These are phyloP conservation scores for Deinandra increscens DNA, from an alignment of 129 eudicot species.

Conservation along the genomic window DNA sequence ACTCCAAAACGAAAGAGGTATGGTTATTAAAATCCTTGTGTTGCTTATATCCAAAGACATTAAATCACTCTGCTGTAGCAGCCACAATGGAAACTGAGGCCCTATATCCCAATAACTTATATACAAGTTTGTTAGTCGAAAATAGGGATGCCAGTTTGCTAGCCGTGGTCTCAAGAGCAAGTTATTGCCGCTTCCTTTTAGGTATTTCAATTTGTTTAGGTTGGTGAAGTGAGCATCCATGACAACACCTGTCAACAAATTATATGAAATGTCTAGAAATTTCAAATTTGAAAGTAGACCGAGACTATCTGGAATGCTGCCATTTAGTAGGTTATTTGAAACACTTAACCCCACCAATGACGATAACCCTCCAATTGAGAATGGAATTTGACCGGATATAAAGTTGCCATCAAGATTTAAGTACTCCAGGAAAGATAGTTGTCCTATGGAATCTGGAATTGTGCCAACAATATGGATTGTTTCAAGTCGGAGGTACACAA, in stretches of 20 bases:
- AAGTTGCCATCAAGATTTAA: neutral
- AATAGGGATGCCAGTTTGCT: neutral
- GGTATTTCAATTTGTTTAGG: neutral
- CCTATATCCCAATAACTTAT: neutral
- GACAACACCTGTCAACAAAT: conserved; percentile 34
- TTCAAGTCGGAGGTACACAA: neutral
- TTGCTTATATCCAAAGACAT: neutral
- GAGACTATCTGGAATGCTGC: conserved; percentile 1
- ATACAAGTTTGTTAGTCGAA: neutral
- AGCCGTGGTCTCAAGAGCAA: conserved; percentile 3
- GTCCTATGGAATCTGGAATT: conserved; percentile 11
- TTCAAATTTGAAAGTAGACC: conserved; percentile 22
- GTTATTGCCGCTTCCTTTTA: conserved; percentile 19
- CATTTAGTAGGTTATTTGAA: conserved; percentile 8
- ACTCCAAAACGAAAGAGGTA: conserved; percentile 22
- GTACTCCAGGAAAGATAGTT: neutral
- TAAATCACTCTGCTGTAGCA: conserved; percentile 11
- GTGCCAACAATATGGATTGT: neutral
- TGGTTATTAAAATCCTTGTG: neutral
- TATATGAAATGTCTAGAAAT: neutral
- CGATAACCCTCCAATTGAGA: neutral
- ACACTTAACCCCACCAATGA: neutral
- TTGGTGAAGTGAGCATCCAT: conserved; percentile 29
- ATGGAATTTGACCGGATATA: conserved; percentile 5
- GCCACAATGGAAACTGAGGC: conserved; percentile 29